Base-by-base conservation (phyloP, 2,329 filamentous ascomycete genomes). In the Aspergillus hiratsukae region DNA sequence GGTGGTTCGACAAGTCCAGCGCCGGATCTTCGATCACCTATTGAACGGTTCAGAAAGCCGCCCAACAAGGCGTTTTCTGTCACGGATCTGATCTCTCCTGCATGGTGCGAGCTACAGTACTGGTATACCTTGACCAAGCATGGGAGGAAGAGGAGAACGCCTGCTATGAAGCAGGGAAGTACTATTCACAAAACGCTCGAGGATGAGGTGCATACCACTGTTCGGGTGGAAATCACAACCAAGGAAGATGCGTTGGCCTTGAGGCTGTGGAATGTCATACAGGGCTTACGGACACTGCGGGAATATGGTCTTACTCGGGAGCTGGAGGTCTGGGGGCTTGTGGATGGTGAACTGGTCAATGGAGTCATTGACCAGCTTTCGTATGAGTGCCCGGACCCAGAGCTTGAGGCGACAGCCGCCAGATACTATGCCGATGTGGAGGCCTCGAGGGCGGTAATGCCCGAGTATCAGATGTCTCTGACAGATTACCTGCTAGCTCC, bases 31-130 rank as follows among this genome's bases (percentile, higher is more conserved):
- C 76, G 81, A 58, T 80, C 85, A 8, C 92, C 91, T 0, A 76
- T 97, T 2, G 82, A 91, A 60, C 85, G 88, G 35, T 96, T 96
- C 66, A 87, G 92, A 40, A 85, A 85, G 1, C 86, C 83, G 55
- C 90, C 90, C 0, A 87, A 82, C 67, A 93, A 90, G 69, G 85
- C 89, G 0, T 81, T 97, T 7, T 91, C 89, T 0, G 94, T 97
- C 1, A 91, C 90, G 2, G 94, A 99, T 72, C 76, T 97, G 25
- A 85, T 92, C 0, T 88, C 90, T 1, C 92, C 92, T 2, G 87
- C 92, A 7, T 99, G 94, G 94, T 99, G 94, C 72, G 93, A 99
- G 73, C 73, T 97, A 57, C 92, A 97, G 71, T 95, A 96, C 67
- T 91, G 86, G 80, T 97, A 95, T 75, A 90, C 86, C 0, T 80